Evolutionary conservation across 345 rosid genomes (phyloP).

Genomic region (Populus nigra): DNA sequence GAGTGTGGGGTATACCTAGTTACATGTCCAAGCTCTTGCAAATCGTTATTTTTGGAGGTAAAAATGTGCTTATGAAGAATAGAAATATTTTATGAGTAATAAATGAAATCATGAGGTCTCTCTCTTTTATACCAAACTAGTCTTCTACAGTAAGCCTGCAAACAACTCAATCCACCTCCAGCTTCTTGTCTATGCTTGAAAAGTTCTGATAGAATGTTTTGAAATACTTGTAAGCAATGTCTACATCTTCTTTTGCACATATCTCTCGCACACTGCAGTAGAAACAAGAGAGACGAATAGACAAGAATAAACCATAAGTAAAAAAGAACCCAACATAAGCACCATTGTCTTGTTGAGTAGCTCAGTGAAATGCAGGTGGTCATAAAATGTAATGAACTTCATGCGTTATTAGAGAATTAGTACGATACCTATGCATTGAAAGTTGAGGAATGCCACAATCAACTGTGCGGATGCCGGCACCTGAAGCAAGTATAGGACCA

Average conservation of each 20-base stretch:
- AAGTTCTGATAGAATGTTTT: constrained; percentile 74
- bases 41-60: not conserved
- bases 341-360: not conserved
- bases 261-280: constrained; percentile 72
- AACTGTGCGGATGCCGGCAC: constrained; percentile 84
- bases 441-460: constrained; percentile 96
- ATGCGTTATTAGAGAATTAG: not conserved
- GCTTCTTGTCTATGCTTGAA: constrained; percentile 68
- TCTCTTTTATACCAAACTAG: not conserved
- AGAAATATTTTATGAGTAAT: not conserved
- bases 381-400: not conserved
- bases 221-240: constrained; percentile 84
- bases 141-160: not conserved
- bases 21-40: not conserved
- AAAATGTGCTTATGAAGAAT: constrained; percentile 8
- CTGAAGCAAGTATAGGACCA: constrained; percentile 94
- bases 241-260: constrained; percentile 81
- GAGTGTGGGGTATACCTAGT: not conserved
- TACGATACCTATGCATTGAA: constrained; percentile 84
- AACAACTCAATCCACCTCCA: constrained; percentile 44
- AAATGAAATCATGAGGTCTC: not conserved
- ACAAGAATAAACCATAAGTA: not conserved
- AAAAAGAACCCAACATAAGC: not conserved
- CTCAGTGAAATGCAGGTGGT: not conserved
- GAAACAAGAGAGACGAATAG: not conserved